Evolutionary conservation across 176 grass and related monocot species (phyloP), one percentile per base, ranked within the genome.

Genomic region (Dendrocalamus sinicus): DNA sequence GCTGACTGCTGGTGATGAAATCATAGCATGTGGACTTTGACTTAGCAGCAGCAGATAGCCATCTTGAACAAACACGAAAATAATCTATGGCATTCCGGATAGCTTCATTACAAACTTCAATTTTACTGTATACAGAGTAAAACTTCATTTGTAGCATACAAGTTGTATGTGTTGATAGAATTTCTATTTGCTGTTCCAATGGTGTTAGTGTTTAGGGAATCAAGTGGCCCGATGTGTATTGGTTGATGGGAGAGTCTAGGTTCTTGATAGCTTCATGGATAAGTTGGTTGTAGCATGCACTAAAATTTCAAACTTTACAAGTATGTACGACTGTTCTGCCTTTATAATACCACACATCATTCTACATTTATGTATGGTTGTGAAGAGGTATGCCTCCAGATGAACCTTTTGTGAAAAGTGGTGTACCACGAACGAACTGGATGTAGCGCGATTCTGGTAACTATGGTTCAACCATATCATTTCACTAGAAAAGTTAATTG

Each of bases 401-500:
- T 0, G 19, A 22, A 61, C 7, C 20, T 74, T 74, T 74, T 74
- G 60, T 54, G 47, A 39, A 76, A 39, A 76, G 47, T 55, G 61
- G 30, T 20, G 14, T 84, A 82, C 72, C 77, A 48, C 11, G 16
- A 20, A 66, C 43, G 14, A 50, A 65, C 77, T 16, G 19, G 54
- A 40, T 2, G 4, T 12, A 51, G 45, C 15, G 39, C 2, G n/a
- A 65, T 67, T 77, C 15, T 47, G 40, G 58, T 63, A 78, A 71
- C 45, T 78, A 63, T 64, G 32, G 40, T 54, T 83, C 55, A 67
- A 12, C 7, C 20, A 50, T 67, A 51, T 67, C 24, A 78, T 43
- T 67, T 87, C 22, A 75, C 28, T 68, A 73, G 47, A 60, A 52
- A 86, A 86, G n/a, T 76, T 90, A 44, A 59, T 68, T 81, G 16